Percentiles rank a stretch among this genome's conserved stretches.
Evolutionary conservation across 2,329 filamentous ascomycete species (phyloP).

Genomic region (Mariannaea elegans): DNA sequence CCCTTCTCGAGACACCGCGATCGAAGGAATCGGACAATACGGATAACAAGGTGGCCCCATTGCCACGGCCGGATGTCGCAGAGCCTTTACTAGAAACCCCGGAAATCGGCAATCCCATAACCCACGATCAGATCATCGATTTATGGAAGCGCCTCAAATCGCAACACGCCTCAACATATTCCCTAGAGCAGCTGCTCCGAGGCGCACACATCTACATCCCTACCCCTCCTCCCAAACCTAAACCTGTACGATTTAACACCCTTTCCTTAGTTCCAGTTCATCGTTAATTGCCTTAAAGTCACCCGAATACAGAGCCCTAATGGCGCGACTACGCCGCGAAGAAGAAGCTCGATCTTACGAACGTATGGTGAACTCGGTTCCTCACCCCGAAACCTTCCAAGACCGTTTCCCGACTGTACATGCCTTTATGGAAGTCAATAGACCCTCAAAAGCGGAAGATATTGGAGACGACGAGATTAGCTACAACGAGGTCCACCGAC

Average conservation of each 20-base stretch:
- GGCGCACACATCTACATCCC: conserved; percentile 78
- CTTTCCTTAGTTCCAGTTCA: background rate
- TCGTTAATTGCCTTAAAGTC: conserved; percentile 58
- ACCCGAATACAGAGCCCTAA: conserved; percentile 84
- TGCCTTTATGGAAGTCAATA: conserved; percentile 64
- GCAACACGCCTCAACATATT: conserved; percentile 47
- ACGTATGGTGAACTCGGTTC: conserved; percentile 74
- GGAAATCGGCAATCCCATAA: conserved; percentile 71
- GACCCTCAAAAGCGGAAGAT: conserved; percentile 55
- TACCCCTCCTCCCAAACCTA: conserved; percentile 81
- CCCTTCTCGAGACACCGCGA: conserved; percentile 41
- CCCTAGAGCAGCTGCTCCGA: conserved; percentile 75
- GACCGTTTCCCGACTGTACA: conserved; percentile 67
- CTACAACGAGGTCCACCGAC: conserved; percentile 79
- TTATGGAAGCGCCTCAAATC: conserved; percentile 64
- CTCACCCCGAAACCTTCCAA: conserved; percentile 65
- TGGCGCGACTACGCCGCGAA: conserved; percentile 83
- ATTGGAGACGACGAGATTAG: conserved; percentile 71
- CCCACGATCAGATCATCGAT: conserved; percentile 73
- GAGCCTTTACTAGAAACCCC: conserved; percentile 62
- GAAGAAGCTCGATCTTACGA: conserved; percentile 86
- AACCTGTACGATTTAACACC: conserved; percentile 66
- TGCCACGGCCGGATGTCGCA: conserved; percentile 43
- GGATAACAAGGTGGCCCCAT: conserved; percentile 26
- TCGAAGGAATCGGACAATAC: conserved; percentile 12